Base-by-base conservation (phyloP, 2,329 filamentous ascomycete species). In the Epichloe amarillans region DNA sequence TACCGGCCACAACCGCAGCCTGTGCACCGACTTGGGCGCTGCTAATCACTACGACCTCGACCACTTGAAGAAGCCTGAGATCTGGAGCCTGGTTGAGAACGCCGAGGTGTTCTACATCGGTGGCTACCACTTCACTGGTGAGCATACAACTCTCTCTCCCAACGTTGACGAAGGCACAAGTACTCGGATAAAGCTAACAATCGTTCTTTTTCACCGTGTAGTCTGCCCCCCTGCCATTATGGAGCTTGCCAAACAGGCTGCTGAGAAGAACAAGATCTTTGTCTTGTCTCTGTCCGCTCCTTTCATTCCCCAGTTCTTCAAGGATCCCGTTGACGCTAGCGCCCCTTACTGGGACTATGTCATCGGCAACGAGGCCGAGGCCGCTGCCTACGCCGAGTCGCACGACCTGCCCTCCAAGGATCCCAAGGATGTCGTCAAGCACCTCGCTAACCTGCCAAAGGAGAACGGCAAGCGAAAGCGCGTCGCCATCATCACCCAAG, bases 231-330 rank as follows among this genome's bases (percentile, higher is more conserved):
- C 86, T 21, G 91, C 93, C 58, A 89, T 95, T 65, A 75, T 90
- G 76, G 88, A 89, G 57, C 79, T 98, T 46, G 91, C 85, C 59
- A 84, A 95, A 70, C 86, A 97, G 72, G 91, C 93, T 52, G 90
- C 88, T 39, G 73, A 77, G 57, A 82, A 88, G 69, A 84, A 97
- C 79, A 98, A 98, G 82, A 76, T 77, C 55, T 95, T 97, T 69
- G 81, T 90, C 61, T 82, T 98, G 60, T 94, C 89, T 60, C 81
- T 98, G 54, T 93, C 88, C 48, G 93, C 93, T 7, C 93, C 93
- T 53, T 98, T 98, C 76, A 95, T 98, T 64, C 75, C 85, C 39
- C 86, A 95, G 66, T 95, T 96, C 79, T 98, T 97, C 84, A 96
- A 96, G 77, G 90, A 96, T 47, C 86, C 82, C 57, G 80, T 98